These are phyloP conservation scores for Aspergillus alliaceus DNA, from an alignment of 2,329 filamentous ascomycete species.

Conservation along the genomic window DNA sequence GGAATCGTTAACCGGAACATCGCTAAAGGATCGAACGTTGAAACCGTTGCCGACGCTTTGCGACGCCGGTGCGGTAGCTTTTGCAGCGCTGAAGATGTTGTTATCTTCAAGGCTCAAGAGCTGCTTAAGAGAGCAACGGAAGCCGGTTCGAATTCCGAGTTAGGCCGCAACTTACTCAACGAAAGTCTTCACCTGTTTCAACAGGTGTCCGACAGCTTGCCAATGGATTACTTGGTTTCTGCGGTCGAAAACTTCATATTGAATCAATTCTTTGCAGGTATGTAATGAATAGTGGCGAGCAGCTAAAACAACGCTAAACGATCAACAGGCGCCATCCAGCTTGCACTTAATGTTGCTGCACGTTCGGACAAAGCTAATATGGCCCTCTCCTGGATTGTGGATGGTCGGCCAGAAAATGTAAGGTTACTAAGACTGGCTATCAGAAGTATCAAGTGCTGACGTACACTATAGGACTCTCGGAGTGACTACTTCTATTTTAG, in stretches of 20 bases:
- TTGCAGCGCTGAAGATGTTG: conserved; percentile 94
- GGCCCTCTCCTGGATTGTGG: conserved; percentile 82
- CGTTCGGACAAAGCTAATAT: conserved; percentile 85
- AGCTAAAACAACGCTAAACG: conserved; percentile 9
- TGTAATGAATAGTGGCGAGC: conserved; percentile 21
- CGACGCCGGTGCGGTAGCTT: conserved; percentile 92
- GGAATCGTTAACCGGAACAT: conserved; percentile 98
- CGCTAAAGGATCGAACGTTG: conserved; percentile 92
- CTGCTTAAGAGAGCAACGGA: conserved; percentile 86
- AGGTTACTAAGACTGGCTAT: neutral
- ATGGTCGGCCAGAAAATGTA: conserved; percentile 67
- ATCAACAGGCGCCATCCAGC: conserved; percentile 69
- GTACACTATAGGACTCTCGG: conserved; percentile 60
- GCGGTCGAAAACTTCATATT: conserved; percentile 77
- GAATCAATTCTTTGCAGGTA: conserved; percentile 82
- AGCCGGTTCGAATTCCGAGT: conserved; percentile 70
- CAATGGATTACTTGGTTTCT: conserved; percentile 73
- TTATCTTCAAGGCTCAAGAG: conserved; percentile 98
- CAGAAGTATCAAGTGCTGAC: conserved; percentile 12
- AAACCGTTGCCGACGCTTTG: conserved; percentile 94
- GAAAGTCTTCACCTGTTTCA: conserved; percentile 88
- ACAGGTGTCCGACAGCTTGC: conserved; percentile 80
- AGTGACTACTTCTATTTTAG: conserved; percentile 67
- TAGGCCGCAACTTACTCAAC: conserved; percentile 75
- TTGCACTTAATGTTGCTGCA: conserved; percentile 78